Evolutionary conservation across 164 flowering plant species (phyloP), one percentile per base, ranked within the genome.

Genomic region (Dillenia turbinata): DNA sequence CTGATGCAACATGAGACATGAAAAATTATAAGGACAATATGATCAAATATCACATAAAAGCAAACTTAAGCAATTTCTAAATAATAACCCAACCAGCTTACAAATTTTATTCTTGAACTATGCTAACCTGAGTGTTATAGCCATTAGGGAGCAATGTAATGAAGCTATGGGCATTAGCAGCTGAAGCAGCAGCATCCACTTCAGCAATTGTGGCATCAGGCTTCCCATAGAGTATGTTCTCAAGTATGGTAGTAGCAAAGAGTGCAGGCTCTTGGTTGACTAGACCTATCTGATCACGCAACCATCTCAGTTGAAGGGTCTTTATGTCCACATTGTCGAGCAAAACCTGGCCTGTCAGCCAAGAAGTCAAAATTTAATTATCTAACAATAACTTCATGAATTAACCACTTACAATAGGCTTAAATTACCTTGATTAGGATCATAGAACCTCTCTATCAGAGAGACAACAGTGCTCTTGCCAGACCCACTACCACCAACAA

Each of bases 401-500:
- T 8, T 3, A 12, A 10, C 14, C 49, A 13, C 8, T 12, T 14
- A 44, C 15, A 19, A 61, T 59, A 65, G 19, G 16, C 17, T 54
- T 22, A 16, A 67, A 46, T 73, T 82, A 91, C 97, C 99, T 52
- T 86, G 75, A 69, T 77, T 92, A 52, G 97, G 97, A 75, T 94
- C 99, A 52, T 94, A 94, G 70, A 91, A 92, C 70, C 99, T 77
- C 67, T 94, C 99, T 44, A 94, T 88, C 44, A 94, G 70, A 17
- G 99, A 83, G 22, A 94, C 88, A 57, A 94, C 96, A 14, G 97
- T 95, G 75, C 99, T 95, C 75, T 95, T 95, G 17, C 99, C 97
- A 1, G 99, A 92, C n/a, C 99, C 99, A 66, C 99, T 94, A 12
- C 97, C 94, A 59, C 99, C 99, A 66, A 94, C 99, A 60, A 91